phyloP scores from a whole-genome alignment of 2,329 filamentous ascomycete genomes.

The Fulvia fulva region DNA sequence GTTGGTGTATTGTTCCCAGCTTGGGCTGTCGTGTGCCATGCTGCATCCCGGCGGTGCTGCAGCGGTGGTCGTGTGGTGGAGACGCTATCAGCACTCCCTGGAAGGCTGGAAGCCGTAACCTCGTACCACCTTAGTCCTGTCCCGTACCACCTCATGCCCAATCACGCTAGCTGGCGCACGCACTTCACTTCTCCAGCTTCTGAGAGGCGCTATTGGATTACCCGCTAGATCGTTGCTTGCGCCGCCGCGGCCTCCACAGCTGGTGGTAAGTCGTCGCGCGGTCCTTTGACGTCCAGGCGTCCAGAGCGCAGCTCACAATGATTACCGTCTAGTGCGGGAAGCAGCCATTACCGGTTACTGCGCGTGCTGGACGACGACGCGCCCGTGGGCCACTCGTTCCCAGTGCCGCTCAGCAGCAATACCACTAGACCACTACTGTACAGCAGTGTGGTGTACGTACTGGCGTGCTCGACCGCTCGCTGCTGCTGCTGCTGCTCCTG shows the following conservation, averaged over 20 bases:
- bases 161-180: constrained; percentile 12
- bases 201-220: constrained; percentile 16
- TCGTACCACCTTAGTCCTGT: constrained; percentile 20
- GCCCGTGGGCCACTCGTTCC: background rate
- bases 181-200: constrained; percentile 18
- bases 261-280: constrained; percentile 11
- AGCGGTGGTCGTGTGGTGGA: constrained; percentile 4
- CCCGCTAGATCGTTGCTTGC: constrained; percentile 4
- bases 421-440: too few species aligned
- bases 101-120: constrained; percentile 7
- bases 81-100: constrained; percentile 2
- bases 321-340: constrained; percentile 12
- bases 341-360: constrained; percentile 10
- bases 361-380: background rate
- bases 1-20: constrained; percentile 15
- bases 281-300: constrained; percentile 3
- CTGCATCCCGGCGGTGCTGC: constrained; percentile 5
- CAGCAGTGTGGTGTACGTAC: too few species aligned
- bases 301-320: constrained; percentile 16
- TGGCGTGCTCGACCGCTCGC: too few species aligned
- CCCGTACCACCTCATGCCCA: constrained; percentile 7
- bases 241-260: constrained; percentile 7
- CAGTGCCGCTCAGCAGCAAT: too few species aligned
- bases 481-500: too few species aligned
- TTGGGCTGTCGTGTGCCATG: constrained; percentile 8